Conservation (phyloP, 345 rosid genomes). For the Hibiscus syriacus region DNA sequence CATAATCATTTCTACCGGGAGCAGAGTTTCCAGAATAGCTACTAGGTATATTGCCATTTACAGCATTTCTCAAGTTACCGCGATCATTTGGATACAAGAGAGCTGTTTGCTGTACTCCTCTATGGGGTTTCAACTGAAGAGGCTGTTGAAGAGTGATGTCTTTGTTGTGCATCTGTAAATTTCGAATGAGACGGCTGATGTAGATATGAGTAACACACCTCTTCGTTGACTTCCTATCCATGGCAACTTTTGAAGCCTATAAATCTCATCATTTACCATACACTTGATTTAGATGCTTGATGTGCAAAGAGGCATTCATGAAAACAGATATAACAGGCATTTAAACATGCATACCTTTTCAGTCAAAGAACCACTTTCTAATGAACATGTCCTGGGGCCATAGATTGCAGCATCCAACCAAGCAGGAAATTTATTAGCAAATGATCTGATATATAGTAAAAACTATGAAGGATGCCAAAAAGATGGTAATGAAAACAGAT, state of each 20-base stretch:
- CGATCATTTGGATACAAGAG: slow-evolving; percentile 15
- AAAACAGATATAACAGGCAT: background rate
- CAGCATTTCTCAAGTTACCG: slow-evolving; percentile 15
- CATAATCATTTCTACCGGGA: slow-evolving; percentile 13
- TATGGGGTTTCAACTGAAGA: slow-evolving; percentile 24
- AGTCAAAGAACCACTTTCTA: slow-evolving; percentile 21
- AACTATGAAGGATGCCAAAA: slow-evolving; percentile 7
- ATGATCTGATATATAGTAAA: slow-evolving; percentile 30
- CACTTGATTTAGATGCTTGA: slow-evolving; percentile 1
- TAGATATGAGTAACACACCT: slow-evolving; percentile 56
- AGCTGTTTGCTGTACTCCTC: slow-evolving; percentile 26
- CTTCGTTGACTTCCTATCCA: slow-evolving; percentile 34
- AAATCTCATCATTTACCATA: slow-evolving; percentile 8
- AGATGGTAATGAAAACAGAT: background rate
- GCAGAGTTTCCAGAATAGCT: slow-evolving; percentile 1
- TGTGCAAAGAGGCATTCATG: background rate
- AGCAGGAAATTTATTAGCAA: slow-evolving; percentile 37
- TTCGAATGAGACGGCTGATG: slow-evolving; percentile 51
- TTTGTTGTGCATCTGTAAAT: slow-evolving; percentile 29
- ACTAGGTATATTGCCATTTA: slow-evolving; percentile 11
- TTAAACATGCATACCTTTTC: slow-evolving; percentile 28
- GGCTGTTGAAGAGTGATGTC: slow-evolving; percentile 17
- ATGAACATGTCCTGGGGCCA: slow-evolving; percentile 27
- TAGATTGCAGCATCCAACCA: slow-evolving; percentile 45
- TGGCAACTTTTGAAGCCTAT: slow-evolving; percentile 26